Evolutionary conservation across 2,329 filamentous ascomycete species (phyloP), one percentile per base, ranked within the genome.

Genomic region (Alternaria panax): DNA sequence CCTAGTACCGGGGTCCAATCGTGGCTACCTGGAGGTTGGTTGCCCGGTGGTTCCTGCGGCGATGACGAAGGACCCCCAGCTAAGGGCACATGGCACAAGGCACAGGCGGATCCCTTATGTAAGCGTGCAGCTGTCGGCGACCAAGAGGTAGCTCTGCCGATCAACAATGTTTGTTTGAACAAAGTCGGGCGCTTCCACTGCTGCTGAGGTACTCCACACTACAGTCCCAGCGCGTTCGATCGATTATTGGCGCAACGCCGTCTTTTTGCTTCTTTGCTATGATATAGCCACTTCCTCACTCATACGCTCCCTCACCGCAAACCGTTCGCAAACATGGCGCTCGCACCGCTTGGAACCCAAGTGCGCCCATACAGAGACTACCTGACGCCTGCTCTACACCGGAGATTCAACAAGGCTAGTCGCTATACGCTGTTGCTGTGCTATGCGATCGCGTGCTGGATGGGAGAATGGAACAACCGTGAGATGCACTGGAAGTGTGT

Each of bases 361-460:
- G 75, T 84, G 81, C 80, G 87, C 83, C 84, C 86, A 77, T 96
- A 97, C 80, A 90, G 92, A 83, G 92, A 97, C 81, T 96, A 96
- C 78, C 82, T 97, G 68, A 96, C 94, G 62, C 93, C 94, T 50
- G 89, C 91, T 52, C 83, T 97, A 65, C 94, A 98, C 79, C 86
- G 91, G 71, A 88, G 93, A 71, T 98, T 97, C 80, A 90, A 90
- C 48, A 89, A 88, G 64, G 92, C 92, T 12, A 90, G 90, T 47
- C 84, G 86, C 14, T 81, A 92, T 63, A 83, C 93, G 14, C 80
- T 95, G 9, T 80, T 84, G 47, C 82, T 92, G 56, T 92, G 92
- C 74, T 96, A 95, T 76, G 54, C 86, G 36, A 87, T 92, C 73
- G 86, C 92, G 48, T 79, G 95, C 53, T 77, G 88, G 56, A 84